A percentile compares a stretch with the other conserved stretches of the same genome.
phyloP scores from a whole-genome alignment of 2,329 filamentous ascomycete species.

The Sclerotinia minor region DNA sequence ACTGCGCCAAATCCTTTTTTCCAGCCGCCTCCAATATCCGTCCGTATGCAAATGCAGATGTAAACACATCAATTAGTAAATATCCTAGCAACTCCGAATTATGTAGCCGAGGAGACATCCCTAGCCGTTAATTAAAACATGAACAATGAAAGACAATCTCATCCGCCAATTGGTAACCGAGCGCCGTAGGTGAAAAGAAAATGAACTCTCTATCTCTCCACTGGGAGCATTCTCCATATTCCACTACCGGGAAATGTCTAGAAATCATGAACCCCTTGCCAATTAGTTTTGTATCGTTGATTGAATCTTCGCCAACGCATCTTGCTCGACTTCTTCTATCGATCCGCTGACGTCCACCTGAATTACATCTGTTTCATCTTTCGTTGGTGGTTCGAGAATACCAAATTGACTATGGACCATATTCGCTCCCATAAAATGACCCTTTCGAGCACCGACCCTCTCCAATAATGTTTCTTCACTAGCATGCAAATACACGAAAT shows the following conservation, averaged over 20 bases:
- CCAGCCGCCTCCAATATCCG: background rate
- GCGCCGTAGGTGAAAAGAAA: slow-evolving; percentile 20
- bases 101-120: slow-evolving; percentile 11
- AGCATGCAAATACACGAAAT: slow-evolving; percentile 90
- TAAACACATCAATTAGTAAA: slow-evolving; percentile 4
- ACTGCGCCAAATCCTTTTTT: slow-evolving; percentile 11
- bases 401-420: slow-evolving; percentile 95
- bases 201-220: background rate
- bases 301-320: slow-evolving; percentile 58
- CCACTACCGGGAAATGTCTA: background rate
- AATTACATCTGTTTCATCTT: slow-evolving; percentile 70
- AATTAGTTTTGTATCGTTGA: slow-evolving; percentile 30
- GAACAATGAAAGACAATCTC: slow-evolving; percentile 9
- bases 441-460: slow-evolving; percentile 71
- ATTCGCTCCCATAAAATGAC: slow-evolving; percentile 91
- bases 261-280: slow-evolving; percentile 25
- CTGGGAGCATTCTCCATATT: slow-evolving; percentile 4
- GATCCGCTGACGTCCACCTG: slow-evolving; percentile 66
- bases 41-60: background rate
- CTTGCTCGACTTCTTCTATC: slow-evolving; percentile 59
- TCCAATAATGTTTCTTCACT: slow-evolving; percentile 72
- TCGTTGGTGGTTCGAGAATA: slow-evolving; percentile 77
- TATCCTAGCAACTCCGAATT: slow-evolving; percentile 14
- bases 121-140: slow-evolving; percentile 3
- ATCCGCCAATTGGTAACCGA: slow-evolving; percentile 20